These are phyloP conservation scores for Dioszegia aurantiaca DNA, from an alignment of 768 basidiomycete species.

Conservation along the genomic window DNA sequence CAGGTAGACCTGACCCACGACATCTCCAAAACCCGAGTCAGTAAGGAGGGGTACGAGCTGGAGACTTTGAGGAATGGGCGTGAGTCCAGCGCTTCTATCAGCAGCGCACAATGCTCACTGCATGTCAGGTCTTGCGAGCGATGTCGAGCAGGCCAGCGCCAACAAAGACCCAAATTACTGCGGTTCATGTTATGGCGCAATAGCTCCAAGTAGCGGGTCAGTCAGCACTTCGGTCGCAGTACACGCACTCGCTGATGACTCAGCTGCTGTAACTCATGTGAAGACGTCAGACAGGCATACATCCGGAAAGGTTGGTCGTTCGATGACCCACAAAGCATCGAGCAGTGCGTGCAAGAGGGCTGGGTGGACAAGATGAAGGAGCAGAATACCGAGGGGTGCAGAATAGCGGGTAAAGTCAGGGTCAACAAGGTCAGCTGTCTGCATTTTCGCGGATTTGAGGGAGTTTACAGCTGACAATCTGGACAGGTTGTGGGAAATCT, in stretches of 20 bases:
- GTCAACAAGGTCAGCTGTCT: conserved; percentile 76
- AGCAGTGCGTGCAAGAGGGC: conserved; percentile 92
- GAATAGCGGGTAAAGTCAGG: conserved; percentile 80
- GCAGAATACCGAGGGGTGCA: conserved; percentile 91
- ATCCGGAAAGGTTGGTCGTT: conserved; percentile 94
- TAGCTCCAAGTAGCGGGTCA: conserved; percentile 44
- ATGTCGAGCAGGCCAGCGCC: conserved; percentile 61
- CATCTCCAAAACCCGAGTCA: conserved; percentile 76
- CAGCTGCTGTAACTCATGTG: conserved; percentile 95
- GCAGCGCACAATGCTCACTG: no score
- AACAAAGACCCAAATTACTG: conserved; percentile 62
- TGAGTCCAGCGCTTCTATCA: conserved; percentile 16
- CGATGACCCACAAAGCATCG: conserved; percentile 79
- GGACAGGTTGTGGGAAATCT: conserved; percentile 72
- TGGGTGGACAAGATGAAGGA: conserved; percentile 92
- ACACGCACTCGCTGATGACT: conserved; percentile 55
- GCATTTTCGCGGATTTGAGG: neutral
- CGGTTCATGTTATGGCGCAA: conserved; percentile 93
- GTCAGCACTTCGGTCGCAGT: neutral
- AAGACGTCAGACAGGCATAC: conserved; percentile 87
- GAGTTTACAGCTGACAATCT: conserved; percentile 10
- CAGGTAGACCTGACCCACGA: conserved; percentile 86
- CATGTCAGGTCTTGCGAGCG: conserved; percentile 72
- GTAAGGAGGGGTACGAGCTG: conserved; percentile 61
- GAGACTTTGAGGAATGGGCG: conserved; percentile 39